A percentile compares a stretch with the other conserved stretches of the same genome.
Evolutionary conservation across 192 early-diverging fungal species (phyloP).

Genomic region (Haplosporangium gracile): DNA sequence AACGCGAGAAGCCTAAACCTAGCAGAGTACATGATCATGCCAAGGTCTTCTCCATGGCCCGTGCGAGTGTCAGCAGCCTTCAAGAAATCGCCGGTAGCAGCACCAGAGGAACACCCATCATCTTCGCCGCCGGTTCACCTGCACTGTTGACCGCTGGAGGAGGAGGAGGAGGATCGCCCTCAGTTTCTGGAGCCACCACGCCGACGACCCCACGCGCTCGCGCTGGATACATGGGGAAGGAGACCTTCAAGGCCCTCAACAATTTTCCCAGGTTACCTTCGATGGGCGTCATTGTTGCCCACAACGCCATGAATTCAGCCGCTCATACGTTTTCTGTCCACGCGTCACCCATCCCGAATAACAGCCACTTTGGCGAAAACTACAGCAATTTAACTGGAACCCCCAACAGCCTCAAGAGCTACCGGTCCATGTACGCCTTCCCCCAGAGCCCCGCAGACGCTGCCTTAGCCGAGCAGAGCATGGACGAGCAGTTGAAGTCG

Average conservation of each 20-base stretch:
- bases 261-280: constrained; percentile 23
- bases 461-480: constrained; percentile 28
- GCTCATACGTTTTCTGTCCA: constrained; percentile 5
- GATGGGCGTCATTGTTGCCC: constrained; percentile 28
- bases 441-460: constrained; percentile 13
- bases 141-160: neutral
- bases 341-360: constrained; percentile 9
- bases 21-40: constrained; percentile 33
- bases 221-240: constrained; percentile 38
- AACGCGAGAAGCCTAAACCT: neutral
- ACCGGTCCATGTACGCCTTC: constrained; percentile 19
- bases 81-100: constrained; percentile 8
- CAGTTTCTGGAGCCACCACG: neutral
- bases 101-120: constrained; percentile 19
- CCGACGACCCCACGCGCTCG: constrained; percentile 29
- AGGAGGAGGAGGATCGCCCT: constrained; percentile 18
- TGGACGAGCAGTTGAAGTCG: constrained; percentile 43
- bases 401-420: constrained; percentile 2
- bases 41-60: constrained; percentile 23
- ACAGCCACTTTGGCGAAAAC: neutral
- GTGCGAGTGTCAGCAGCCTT: constrained; percentile 14
- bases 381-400: neutral
- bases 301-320: constrained; percentile 15
- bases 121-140: neutral
- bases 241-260: constrained; percentile 32